Conservation (phyloP, 805 yeast genomes). For the Kuraishia hungarica region DNA sequence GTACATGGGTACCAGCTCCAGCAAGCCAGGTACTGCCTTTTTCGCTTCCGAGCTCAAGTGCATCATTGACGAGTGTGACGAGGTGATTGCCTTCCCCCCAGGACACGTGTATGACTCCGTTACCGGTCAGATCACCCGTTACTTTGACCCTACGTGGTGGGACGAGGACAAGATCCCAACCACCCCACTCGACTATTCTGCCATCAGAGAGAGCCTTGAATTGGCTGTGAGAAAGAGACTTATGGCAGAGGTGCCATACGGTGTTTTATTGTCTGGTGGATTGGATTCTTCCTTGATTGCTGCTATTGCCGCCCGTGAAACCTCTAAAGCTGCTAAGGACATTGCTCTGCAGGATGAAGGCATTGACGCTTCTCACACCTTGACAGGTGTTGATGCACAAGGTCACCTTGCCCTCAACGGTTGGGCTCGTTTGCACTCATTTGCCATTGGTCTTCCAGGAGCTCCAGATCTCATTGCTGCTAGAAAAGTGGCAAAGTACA, state of each 20-base stretch:
- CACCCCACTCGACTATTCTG: constrained; percentile 61
- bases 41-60: constrained; percentile 95
- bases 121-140: constrained; percentile 79
- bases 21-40: constrained; percentile 67
- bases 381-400: constrained; percentile 87
- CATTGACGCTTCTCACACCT: constrained; percentile 54
- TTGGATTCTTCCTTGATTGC: constrained; percentile 96
- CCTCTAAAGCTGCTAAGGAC: constrained; percentile 63
- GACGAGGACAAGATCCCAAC: constrained; percentile 71
- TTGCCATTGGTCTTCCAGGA: constrained; percentile 93
- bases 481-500: constrained; percentile 89
- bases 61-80: constrained; percentile 90
- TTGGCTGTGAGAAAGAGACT: constrained; percentile 96
- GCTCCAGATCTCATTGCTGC: constrained; percentile 98
- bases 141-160: constrained; percentile 94
- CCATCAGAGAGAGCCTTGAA: constrained; percentile 76
- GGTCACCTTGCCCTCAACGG: constrained; percentile 78
- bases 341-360: constrained; percentile 34
- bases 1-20: constrained; percentile 81
- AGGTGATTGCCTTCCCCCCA: constrained; percentile 92
- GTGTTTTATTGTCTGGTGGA: constrained; percentile 96
- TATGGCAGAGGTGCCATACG: constrained; percentile 99
- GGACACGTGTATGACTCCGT: constrained; percentile 94
- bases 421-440: constrained; percentile 82
- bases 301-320: constrained; percentile 94